Base-by-base conservation (phyloP, 495 filamentous ascomycete genomes). In the Wilcoxina mikolae region DNA sequence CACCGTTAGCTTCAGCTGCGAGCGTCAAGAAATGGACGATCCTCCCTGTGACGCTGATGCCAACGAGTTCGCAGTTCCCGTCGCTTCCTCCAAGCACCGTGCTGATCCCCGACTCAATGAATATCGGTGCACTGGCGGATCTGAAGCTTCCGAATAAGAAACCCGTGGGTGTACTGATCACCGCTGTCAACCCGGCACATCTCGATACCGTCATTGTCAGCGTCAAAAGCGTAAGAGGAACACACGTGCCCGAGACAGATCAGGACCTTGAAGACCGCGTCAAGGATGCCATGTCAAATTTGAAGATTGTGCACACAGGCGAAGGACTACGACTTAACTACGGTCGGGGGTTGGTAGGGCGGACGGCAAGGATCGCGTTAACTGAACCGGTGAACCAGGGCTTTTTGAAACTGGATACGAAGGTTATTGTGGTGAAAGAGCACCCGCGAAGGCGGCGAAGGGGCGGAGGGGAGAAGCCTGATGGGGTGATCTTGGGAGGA, bases 321-420 rank as follows among this genome's bases (percentile, higher is more conserved):
- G 91, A 96, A 63, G 68, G 88, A 39, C 77, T 98, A 54, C 83
- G 85, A 0, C 72, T 98, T 35, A 85, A 86, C 91, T 58, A 95
- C 85, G 31, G 88, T 88, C 70, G 83, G 82, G 4, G 77, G 85
- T 17, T 84, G 83, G n/a, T 86, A 85, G 2, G 81, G 74, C 26
- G 77, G 71, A 55, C 77, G 80, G 87, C 84, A 17, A 83, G 81
- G 68, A 79, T 90, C 44, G 77, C 83, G 22, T 73, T 91, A 3
- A 68, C 68, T 72, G 85, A 78, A 69, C 83, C 69, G 4, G 85
- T 98, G 7, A 79, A 84, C 1, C 91, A 98, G 68, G 91, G 91
- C 1, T 66, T 94, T 26, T 68, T 95, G 50, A 71, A 81, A 20
- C 71, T 83, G 9, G 74, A 65, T 18, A 85, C 81, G 23, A 82